Evolutionary conservation across 2,329 filamentous ascomycete genomes (phyloP).

Genomic region (Fusarium globosum): DNA sequence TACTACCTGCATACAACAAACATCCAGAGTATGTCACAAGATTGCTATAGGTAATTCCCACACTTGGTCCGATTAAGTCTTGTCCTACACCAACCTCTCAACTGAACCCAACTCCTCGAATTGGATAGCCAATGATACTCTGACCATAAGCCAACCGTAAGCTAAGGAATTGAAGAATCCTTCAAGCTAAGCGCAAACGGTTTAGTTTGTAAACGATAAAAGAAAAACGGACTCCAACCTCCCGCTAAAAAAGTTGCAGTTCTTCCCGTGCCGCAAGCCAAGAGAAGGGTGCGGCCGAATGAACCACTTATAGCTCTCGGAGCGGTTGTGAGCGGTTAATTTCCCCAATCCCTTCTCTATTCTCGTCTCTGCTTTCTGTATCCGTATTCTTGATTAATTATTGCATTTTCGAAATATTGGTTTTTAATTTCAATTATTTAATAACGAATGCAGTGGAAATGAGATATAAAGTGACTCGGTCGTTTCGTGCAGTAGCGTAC

Average conservation of each 20-base stretch:
- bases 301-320: slow-evolving; percentile 18
- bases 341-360: not conserved
- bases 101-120: not conserved
- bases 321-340: slow-evolving; percentile 37
- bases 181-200: slow-evolving; percentile 3
- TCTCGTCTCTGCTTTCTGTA: not conserved
- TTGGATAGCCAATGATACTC: slow-evolving; percentile 12
- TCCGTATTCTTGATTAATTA: not conserved
- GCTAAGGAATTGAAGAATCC: slow-evolving; percentile 18
- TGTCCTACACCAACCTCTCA: slow-evolving; percentile 11
- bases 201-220: not conserved
- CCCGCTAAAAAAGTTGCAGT: not conserved
- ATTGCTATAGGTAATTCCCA: not conserved
- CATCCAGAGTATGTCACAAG: not conserved
- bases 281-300: slow-evolving; percentile 17
- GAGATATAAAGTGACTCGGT: slow-evolving; percentile 17
- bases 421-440: not conserved
- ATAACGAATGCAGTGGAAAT: slow-evolving; percentile 29
- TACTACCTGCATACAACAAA: not conserved
- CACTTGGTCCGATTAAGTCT: not conserved
- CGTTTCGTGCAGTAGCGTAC: slow-evolving; percentile 32
- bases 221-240: not conserved
- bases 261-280: slow-evolving; percentile 33
- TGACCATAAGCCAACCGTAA: not conserved
- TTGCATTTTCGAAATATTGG: not conserved